Percentiles rank a stretch among this genome's conserved stretches.
phyloP scores from a whole-genome alignment of 1,139 yeast genomes.

The Saccharomyces pastorianus region DNA sequence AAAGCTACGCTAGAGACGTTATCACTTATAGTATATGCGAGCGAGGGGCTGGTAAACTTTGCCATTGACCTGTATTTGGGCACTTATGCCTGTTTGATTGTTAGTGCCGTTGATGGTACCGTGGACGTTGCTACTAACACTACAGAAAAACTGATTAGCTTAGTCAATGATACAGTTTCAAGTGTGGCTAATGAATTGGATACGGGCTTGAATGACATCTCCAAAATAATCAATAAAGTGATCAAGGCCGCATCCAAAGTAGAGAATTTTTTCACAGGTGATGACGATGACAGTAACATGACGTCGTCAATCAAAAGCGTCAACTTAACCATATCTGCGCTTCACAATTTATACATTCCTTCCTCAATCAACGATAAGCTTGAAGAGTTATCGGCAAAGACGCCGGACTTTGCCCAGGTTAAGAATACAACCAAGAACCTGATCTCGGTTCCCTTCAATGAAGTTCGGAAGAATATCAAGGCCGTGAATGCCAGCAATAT shows the following conservation, averaged over 20 bases:
- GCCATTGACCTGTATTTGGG: slow-evolving; percentile 68
- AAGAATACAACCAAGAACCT: slow-evolving; percentile 41
- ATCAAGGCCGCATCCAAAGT: slow-evolving; percentile 40
- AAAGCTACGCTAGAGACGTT: slow-evolving; percentile 37
- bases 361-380: slow-evolving; percentile 47
- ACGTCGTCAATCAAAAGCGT: slow-evolving; percentile 37
- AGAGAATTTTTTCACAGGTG: slow-evolving; percentile 47
- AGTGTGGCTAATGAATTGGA: slow-evolving; percentile 52
- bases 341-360: slow-evolving; percentile 59
- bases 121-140: slow-evolving; percentile 68
- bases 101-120: slow-evolving; percentile 65
- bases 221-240: slow-evolving; percentile 45
- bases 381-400: slow-evolving; percentile 37
- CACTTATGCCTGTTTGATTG: slow-evolving; percentile 73
- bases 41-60: slow-evolving; percentile 56
- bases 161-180: slow-evolving; percentile 54
- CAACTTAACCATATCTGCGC: slow-evolving; percentile 48
- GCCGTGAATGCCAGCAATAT: slow-evolving; percentile 22
- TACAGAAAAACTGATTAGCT: slow-evolving; percentile 50
- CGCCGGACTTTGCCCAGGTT: slow-evolving; percentile 55
- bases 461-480: slow-evolving; percentile 38
- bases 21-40: slow-evolving; percentile 43
- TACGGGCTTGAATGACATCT: slow-evolving; percentile 49
- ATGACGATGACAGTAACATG: slow-evolving; percentile 30
- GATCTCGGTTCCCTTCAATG: slow-evolving; percentile 47